Base-by-base conservation (phyloP, 441 rosid species). In the Gossypium aridum region DNA sequence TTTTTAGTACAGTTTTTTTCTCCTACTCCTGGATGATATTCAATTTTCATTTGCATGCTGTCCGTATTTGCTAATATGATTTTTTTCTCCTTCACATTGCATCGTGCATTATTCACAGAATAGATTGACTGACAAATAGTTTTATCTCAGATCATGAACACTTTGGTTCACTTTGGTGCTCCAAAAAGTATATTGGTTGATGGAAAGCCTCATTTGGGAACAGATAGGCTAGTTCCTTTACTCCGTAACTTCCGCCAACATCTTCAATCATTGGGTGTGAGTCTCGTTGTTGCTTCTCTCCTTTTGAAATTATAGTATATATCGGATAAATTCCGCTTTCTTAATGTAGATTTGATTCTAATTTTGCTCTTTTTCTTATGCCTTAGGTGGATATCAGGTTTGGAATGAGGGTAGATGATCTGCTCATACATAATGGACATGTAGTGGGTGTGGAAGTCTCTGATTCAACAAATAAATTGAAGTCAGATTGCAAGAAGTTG, bases 141-240 rank as follows among this genome's bases (percentile, higher is more conserved):
- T 66, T 70, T 9, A 69, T 75, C 79, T 67, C 81, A 92, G 99
- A 93, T 91, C 73, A 85, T 92, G 96, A 91, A 91, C 63, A 91
- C 98, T 17, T 83, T 95, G 79, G 98, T 92, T 79, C 92, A 84
- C 56, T 95, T 95, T 88, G 98, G 99, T 16, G 99, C 98, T 73
- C 97, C 98, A 9, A 71, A 83, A 84, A 87, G 71, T 60, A 92
- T 92, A 64, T 80, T 95, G 79, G 80, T 92, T 67, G 85, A 92
- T 82, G 99, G 99, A 76, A 95, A 95, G 89, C 98, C 98, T 75
- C 99, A 95, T 89, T 71, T 95, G 81, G 98, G 98, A 86, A 95
- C 98, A 2, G 98, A 95, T 86, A 84, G 83, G 82, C 78, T 91
- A 85, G 72, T 95, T 82, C 99, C 99, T 0, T 75, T 95, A 69